Evolutionary conservation across 768 basidiomycete genomes (phyloP), one percentile per base, ranked within the genome.

Genomic region (Tephrocybe sp.): DNA sequence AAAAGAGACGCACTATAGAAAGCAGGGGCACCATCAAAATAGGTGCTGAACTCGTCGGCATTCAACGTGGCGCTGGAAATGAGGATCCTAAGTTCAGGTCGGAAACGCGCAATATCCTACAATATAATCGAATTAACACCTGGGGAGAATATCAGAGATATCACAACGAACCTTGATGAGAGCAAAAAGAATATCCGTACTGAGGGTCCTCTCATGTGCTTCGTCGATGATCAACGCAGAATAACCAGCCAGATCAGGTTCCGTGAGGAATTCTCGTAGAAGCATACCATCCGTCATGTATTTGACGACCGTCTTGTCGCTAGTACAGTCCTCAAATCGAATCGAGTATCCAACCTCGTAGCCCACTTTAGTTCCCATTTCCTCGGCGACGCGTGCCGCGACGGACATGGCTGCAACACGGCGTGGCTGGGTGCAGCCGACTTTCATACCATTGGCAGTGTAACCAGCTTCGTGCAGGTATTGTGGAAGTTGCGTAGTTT

Each of bases 251-350:
- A 99, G 70, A 71, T 95, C 92, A 0, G 97, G 97, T 67, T 99
- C 97, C 9, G 97, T 98, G 62, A 99, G 71, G 69, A 98, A 98
- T 68, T 98, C 94, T 61, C 97, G 82, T 37, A 98, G 72, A 22
- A 99, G 77, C 97, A 99, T 98, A 27, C 97, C 97, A 63, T 99
- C 97, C 36, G 97, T 99, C 97, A 99, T 97, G 70, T 99, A 99
- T 70, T 99, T 98, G 62, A 99, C 76, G 36, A 95, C 88, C 4
- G 97, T 99, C 75, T 97, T 98, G 76, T 98, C 94, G 73, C 92
- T 97, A 16, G 97, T 99, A 67, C 94, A 97, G 68, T 99, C 97
- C 70, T 99, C 97, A 71, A 99, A 99, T 26, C 97, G 92, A 59
- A 99, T 99, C 27, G 95, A 96, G 69, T 99, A 99, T n/a, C 97